A percentile compares a stretch with the other conserved stretches of the same genome.
These are phyloP conservation scores for Aspergillus sp. DNA, from an alignment of 2,329 filamentous ascomycete species.

Conservation along the genomic window DNA sequence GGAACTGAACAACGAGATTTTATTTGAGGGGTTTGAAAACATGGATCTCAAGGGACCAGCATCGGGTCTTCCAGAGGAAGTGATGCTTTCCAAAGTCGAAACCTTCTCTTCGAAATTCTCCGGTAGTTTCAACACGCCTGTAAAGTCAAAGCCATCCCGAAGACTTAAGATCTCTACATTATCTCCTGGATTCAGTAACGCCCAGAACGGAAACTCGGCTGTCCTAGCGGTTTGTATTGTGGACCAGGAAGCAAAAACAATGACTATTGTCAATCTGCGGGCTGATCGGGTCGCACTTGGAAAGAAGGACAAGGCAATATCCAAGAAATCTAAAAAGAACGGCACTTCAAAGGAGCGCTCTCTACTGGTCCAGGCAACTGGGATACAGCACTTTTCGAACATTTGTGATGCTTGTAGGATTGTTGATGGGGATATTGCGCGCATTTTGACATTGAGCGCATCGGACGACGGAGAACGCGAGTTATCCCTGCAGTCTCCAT, in stretches of 20 bases:
- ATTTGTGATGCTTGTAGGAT: constrained; percentile 71
- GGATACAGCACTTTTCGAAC: constrained; percentile 57
- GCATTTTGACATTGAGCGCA: constrained; percentile 66
- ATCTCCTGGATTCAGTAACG: constrained; percentile 37
- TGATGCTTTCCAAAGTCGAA: constrained; percentile 67
- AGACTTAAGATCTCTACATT: constrained; percentile 59
- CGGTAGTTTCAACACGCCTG: constrained; percentile 22
- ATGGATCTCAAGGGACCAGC: constrained; percentile 71
- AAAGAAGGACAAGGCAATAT: constrained; percentile 19
- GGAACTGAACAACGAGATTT: constrained; percentile 57
- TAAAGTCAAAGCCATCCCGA: constrained; percentile 16
- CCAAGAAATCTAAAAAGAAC: constrained; percentile 21
- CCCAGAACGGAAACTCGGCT: constrained; percentile 26
- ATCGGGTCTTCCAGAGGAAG: constrained; percentile 66
- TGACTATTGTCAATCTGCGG: constrained; percentile 63
- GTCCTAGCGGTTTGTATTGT: constrained; percentile 58
- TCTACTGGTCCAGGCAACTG: constrained; percentile 33
- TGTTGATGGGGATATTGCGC: constrained; percentile 61
- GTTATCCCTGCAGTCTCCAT: constrained; percentile 69
- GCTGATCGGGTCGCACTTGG: constrained; percentile 41
- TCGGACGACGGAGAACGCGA: constrained; percentile 60
- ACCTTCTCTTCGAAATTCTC: constrained; percentile 56
- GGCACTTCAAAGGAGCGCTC: constrained; percentile 17
- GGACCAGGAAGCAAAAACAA: constrained; percentile 61
- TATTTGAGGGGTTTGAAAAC: constrained; percentile 65